Percentiles rank a stretch among this genome's conserved stretches.
phyloP scores from a whole-genome alignment of 768 basidiomycete genomes.

The Neoboletus brunneissimus region DNA sequence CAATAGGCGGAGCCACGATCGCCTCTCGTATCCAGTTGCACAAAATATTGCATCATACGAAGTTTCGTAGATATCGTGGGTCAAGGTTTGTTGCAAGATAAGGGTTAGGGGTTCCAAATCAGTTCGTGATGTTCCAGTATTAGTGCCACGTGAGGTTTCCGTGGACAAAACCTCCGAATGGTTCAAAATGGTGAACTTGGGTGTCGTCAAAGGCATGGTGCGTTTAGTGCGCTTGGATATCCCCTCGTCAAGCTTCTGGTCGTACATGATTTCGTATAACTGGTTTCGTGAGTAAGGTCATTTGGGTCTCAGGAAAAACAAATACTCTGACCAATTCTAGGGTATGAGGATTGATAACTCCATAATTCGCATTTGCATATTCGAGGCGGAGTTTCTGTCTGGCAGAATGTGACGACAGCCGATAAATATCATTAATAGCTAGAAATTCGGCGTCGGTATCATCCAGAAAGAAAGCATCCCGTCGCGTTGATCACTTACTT shows the following conservation, averaged over 20 bases:
- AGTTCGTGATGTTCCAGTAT: background rate
- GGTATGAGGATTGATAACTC: slow-evolving; percentile 49
- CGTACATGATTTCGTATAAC: slow-evolving; percentile 51
- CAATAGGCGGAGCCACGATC: slow-evolving; percentile 44
- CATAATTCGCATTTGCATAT: slow-evolving; percentile 51
- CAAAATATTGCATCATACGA: slow-evolving; percentile 49
- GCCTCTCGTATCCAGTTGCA: slow-evolving; percentile 53
- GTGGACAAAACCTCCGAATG: slow-evolving; percentile 39
- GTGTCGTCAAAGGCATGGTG: slow-evolving; percentile 7
- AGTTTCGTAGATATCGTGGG: slow-evolving; percentile 29
- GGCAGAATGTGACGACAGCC: slow-evolving; percentile 34
- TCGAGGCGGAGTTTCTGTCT: slow-evolving; percentile 40
- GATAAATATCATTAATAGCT: slow-evolving; percentile 44
- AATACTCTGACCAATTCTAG: slow-evolving; percentile 37
- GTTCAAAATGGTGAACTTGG: slow-evolving; percentile 38
- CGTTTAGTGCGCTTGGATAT: slow-evolving; percentile 36
- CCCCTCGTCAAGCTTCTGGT: slow-evolving; percentile 44
- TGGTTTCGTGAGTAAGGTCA: slow-evolving; percentile 16
- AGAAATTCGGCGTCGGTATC: background rate
- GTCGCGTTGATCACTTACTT: slow-evolving; percentile 28
- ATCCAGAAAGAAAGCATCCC: background rate
- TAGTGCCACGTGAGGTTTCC: background rate
- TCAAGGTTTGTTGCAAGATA: slow-evolving; percentile 36
- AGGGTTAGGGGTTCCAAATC: slow-evolving; percentile 22
- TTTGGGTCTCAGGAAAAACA: background rate